Conservation (phyloP, 2,329 filamentous ascomycete species). For the Paramyrothecium roridum region DNA sequence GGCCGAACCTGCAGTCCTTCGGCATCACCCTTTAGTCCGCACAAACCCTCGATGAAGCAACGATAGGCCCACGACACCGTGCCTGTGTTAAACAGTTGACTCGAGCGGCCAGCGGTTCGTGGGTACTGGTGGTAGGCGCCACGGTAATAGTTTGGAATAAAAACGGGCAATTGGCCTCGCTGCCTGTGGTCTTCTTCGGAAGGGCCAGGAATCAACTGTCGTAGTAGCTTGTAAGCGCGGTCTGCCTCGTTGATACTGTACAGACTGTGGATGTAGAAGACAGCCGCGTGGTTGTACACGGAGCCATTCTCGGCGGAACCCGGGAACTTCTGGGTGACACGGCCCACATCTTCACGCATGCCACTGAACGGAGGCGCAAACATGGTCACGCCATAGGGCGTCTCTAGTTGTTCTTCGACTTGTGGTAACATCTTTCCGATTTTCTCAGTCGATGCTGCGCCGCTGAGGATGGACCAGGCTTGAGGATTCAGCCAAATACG, state of each 20-base stretch:
- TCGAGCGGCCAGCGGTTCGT: conserved; percentile 51
- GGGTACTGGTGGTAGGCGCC: conserved; percentile 45
- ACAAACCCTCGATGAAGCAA: conserved; percentile 52
- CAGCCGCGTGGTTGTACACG: conserved; percentile 55
- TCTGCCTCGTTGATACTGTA: conserved; percentile 47
- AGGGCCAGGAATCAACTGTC: conserved; percentile 53
- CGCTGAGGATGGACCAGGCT: conserved; percentile 51
- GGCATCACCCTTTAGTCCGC: conserved; percentile 47
- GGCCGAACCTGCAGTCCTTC: conserved; percentile 44
- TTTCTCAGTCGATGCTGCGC: conserved; percentile 41
- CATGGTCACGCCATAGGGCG: conserved; percentile 53
- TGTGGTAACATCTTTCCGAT: conserved; percentile 41
- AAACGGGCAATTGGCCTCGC: conserved; percentile 54
- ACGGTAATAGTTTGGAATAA: conserved; percentile 58
- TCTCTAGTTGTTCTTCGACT: conserved; percentile 47
- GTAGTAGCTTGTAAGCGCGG: conserved; percentile 46
- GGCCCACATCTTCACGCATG: conserved; percentile 57
- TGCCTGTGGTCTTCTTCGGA: conserved; percentile 45
- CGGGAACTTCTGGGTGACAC: conserved; percentile 56
- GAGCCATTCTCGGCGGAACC: conserved; percentile 56
- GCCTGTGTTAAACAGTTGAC: conserved; percentile 57
- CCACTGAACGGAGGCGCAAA: conserved; percentile 50
- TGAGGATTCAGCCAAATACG: conserved; percentile 59
- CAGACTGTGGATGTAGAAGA: conserved; percentile 52
- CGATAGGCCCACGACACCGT: conserved; percentile 56